Conservation (phyloP, 176 grass and related monocot genomes). For the Bromus sterilis region DNA sequence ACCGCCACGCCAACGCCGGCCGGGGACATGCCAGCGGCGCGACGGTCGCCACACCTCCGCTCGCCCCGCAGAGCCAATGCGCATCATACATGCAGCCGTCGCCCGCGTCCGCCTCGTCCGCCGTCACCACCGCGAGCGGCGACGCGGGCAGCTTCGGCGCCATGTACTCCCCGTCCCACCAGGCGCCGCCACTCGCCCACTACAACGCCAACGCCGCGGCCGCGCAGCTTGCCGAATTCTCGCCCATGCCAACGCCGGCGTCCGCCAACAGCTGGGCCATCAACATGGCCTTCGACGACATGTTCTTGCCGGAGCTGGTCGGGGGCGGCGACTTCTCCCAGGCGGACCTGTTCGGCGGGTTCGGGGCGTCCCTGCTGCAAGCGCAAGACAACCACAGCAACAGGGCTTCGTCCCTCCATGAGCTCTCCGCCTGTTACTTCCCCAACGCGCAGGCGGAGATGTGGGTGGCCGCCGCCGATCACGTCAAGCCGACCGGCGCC, state of each 20-base stretch:
- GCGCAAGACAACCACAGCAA: slow-evolving; percentile 11
- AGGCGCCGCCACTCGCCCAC: background rate
- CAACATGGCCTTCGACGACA: slow-evolving; percentile 24
- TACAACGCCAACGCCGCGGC: slow-evolving; percentile 1
- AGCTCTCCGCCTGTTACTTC: slow-evolving; percentile 48
- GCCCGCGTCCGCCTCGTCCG: slow-evolving; percentile 32
- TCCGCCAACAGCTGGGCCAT: background rate
- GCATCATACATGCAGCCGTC: slow-evolving; percentile 27
- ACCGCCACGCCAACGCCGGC: background rate
- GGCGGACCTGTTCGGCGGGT: slow-evolving; percentile 33
- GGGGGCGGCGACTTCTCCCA: slow-evolving; percentile 10
- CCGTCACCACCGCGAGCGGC: slow-evolving; percentile 33
- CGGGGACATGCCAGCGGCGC: background rate
- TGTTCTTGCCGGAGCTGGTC: slow-evolving; percentile 48
- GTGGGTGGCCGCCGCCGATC: slow-evolving; percentile 4
- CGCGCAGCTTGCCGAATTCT: slow-evolving; percentile 10
- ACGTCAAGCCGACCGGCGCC: slow-evolving; percentile 18
- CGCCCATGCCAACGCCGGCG: background rate
- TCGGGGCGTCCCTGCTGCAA: slow-evolving; percentile 7
- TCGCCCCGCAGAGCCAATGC: slow-evolving; percentile 26
- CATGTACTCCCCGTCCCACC: slow-evolving; percentile 21
- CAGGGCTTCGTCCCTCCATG: slow-evolving; percentile 4
- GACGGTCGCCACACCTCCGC: background rate
- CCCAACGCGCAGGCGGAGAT: slow-evolving; percentile 39
- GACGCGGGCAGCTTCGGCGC: slow-evolving; percentile 32